phyloP scores from a whole-genome alignment of 225 moss, liverwort and hornwort genomes.

The Sphagnum contortum region DNA sequence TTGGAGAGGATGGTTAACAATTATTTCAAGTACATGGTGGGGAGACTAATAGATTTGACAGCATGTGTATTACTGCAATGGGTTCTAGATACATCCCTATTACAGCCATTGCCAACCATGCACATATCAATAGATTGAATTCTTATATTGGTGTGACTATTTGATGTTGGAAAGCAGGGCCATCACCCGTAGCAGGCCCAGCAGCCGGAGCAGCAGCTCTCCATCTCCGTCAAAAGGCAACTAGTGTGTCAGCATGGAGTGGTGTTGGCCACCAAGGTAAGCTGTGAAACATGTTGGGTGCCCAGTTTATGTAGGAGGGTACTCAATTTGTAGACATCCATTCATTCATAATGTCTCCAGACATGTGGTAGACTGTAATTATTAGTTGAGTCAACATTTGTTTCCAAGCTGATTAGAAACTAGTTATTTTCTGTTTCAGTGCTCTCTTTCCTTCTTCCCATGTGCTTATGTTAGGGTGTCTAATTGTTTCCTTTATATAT shows the following conservation, averaged over 20 bases:
- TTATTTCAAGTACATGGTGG: not conserved
- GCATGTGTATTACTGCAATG: not conserved
- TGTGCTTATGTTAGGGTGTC: too few species aligned
- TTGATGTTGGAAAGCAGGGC: conserved; percentile 13
- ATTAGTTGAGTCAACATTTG: not conserved
- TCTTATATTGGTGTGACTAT: too few species aligned
- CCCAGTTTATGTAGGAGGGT: too few species aligned
- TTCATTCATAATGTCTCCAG: not conserved
- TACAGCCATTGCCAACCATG: not conserved
- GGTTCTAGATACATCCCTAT: too few species aligned
- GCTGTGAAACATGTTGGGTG: conserved; percentile 2
- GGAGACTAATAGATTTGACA: not conserved
- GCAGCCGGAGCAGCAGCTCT: conserved; percentile 78
- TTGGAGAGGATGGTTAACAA: not conserved
- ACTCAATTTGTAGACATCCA: not conserved
- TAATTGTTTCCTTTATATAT: not conserved
- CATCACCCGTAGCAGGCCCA: conserved; percentile 65
- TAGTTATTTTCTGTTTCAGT: not conserved
- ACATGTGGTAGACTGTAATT: not conserved
- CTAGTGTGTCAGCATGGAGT: conserved; percentile 45
- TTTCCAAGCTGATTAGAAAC: not conserved
- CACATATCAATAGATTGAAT: not conserved
- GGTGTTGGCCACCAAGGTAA: conserved; percentile 14
- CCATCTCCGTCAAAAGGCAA: conserved; percentile 69
- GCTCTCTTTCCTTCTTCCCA: too few species aligned